Evolutionary conservation across 2,329 filamentous ascomycete genomes (phyloP).

Genomic region (Aspergillus thermomutatus): DNA sequence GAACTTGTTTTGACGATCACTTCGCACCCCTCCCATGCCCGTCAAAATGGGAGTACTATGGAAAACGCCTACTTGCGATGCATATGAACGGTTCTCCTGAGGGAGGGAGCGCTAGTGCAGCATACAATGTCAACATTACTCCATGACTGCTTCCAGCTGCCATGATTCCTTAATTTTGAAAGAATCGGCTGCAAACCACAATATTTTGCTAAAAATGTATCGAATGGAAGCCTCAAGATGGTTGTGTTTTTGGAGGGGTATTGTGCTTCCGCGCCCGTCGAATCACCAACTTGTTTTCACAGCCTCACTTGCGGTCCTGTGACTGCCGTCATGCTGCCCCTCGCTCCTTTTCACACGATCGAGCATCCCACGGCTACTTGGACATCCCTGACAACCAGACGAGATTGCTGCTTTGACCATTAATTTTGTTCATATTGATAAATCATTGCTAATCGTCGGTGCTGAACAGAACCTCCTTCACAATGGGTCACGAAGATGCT

Average conservation of each 20-base stretch:
- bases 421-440: neutral
- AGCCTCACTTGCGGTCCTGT: constrained; percentile 20
- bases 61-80: neutral
- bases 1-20: neutral
- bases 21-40: neutral
- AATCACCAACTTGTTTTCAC: constrained; percentile 4
- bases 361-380: neutral
- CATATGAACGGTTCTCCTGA: neutral
- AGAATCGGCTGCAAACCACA: neutral
- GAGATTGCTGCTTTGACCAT: neutral
- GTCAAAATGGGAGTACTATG: neutral
- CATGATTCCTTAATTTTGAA: neutral
- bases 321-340: constrained; percentile 16
- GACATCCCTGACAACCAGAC: neutral
- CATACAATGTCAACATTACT: neutral
- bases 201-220: neutral
- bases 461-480: constrained; percentile 47
- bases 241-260: neutral
- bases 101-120: neutral
- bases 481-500: constrained; percentile 98
- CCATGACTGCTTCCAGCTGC: neutral
- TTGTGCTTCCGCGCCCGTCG: neutral
- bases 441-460: constrained; percentile 11
- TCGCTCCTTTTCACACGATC: constrained; percentile 11
- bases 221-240: neutral